phyloP scores from a whole-genome alignment of 73 alveolate genomes.

The Paramecium octaurelia region DNA sequence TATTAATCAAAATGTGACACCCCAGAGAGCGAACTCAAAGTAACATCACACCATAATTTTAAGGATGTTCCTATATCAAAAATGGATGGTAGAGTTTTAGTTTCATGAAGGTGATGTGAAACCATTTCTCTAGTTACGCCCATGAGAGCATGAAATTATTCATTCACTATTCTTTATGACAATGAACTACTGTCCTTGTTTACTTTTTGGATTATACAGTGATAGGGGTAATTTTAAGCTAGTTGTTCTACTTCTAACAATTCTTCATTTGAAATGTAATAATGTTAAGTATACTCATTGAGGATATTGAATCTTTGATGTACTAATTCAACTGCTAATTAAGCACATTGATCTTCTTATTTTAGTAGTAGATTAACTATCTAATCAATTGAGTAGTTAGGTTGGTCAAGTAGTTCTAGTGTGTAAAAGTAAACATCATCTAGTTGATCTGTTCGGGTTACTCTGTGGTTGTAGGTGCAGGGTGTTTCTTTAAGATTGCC shows the following conservation, averaged over 20 bases:
- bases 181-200: background rate
- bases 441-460: background rate
- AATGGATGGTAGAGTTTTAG: slow-evolving; percentile 26
- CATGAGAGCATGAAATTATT: background rate
- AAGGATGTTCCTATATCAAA: background rate
- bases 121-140: slow-evolving; percentile 43
- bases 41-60: background rate
- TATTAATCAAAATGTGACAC: background rate
- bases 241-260: background rate
- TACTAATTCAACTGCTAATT: background rate
- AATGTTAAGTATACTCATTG: background rate
- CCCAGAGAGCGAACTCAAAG: background rate
- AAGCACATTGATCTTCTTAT: background rate
- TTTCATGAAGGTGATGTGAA: background rate
- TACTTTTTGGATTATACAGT: slow-evolving; percentile 10
- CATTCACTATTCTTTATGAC: slow-evolving; percentile 9
- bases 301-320: background rate
- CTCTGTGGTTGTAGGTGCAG: slow-evolving; percentile 10
- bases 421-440: slow-evolving; percentile 24
- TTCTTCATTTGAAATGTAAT: background rate
- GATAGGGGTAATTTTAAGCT: background rate
- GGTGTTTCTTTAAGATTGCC: slow-evolving; percentile 25
- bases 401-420: background rate
- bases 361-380: background rate
- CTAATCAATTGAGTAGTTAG: background rate